Evolutionary conservation across 352 stramenopile species (phyloP), one percentile per base, ranked within the genome.

Genomic region (Globisporangium orthogonon): DNA sequence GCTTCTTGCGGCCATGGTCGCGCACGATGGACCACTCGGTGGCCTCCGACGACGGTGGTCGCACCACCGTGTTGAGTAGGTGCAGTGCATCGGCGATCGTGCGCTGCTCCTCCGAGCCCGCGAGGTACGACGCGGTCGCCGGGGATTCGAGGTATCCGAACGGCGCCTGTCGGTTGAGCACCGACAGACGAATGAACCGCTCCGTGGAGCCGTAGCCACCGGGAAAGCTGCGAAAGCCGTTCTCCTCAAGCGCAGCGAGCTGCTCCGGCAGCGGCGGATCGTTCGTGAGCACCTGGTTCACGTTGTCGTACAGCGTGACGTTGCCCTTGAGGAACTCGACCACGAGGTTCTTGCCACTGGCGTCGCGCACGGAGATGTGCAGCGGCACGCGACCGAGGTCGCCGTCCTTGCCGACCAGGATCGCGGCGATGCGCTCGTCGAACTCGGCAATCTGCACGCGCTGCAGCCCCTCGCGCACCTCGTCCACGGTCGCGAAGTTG

Each of bases 1-100:
- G 62, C 65, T 78, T 82, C 11, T 67, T 62, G 11, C 69, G 58
- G n/a, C 49, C 58, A 52, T 91, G 81, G 61, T 91, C 81, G 23
- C 78, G 74, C n/a, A 89, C 73, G 50, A 91, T 62, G 4, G 67
- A 85, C 73, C 76, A 91, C 58, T 91, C 61, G 15, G 81, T 91
- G 1, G 76, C 73, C 51, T 78, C 76, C 9, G 33, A 65, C 41
- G 66, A 74, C 7, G 66, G 68, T 9, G 70, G 73, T 37, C 67
- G 74, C 33, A 83, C 73, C 41, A 91, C 81, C 15, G 76, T 76
- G 51, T 88, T 85, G 30, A 91, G 55, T 15, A 91, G 52, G 51
- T 91, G 81, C 7, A 89, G 58, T 7, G 70, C 66, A 55, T 82
- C 68, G 15, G 81, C 82, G 29, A 91, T 62, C 0, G 40, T 63